Evolutionary conservation across 164 flowering plant species (phyloP).

Genomic region (Annona squamosa): DNA sequence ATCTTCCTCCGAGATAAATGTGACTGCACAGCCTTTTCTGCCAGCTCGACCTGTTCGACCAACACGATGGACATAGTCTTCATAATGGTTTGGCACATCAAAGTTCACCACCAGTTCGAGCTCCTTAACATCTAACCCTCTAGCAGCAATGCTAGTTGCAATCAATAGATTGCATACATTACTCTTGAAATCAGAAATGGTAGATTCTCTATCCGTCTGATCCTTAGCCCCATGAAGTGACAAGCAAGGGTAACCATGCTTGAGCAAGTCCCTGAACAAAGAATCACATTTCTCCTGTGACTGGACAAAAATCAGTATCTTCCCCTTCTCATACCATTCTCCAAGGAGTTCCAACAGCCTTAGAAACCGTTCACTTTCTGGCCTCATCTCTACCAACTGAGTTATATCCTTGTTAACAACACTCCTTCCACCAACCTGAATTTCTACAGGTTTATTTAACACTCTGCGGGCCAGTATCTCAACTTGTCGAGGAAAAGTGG

Average conservation of each 20-base stretch:
- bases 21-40: slow-evolving; percentile 84
- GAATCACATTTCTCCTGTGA: slow-evolving; percentile 91
- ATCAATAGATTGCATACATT: slow-evolving; percentile 81
- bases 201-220: slow-evolving; percentile 92
- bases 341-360: slow-evolving; percentile 85
- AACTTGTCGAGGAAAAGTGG: slow-evolving; percentile 96
- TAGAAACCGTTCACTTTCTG: slow-evolving; percentile 70
- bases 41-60: slow-evolving; percentile 97
- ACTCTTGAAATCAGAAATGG: slow-evolving; percentile 84
- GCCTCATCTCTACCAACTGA: slow-evolving; percentile 87
- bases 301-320: slow-evolving; percentile 85
- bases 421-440: slow-evolving; percentile 96
- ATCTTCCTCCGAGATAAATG: slow-evolving; percentile 84
- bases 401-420: slow-evolving; percentile 94
- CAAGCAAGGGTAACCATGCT: slow-evolving; percentile 76
- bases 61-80: slow-evolving; percentile 97
- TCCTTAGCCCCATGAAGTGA: slow-evolving; percentile 98
- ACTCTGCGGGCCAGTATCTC: slow-evolving; percentile 86
- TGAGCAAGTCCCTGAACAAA: slow-evolving; percentile 66
- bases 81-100: slow-evolving; percentile 93
- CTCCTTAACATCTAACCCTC: slow-evolving; percentile 97
- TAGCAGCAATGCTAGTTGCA: slow-evolving; percentile 94
- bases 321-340: slow-evolving; percentile 95
- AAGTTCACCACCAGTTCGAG: slow-evolving; percentile 85
- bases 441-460: slow-evolving; percentile 80